Evolutionary conservation across 129 eudicot genomes (phyloP), one percentile per base, ranked within the genome.

Genomic region (Mikania micrantha): DNA sequence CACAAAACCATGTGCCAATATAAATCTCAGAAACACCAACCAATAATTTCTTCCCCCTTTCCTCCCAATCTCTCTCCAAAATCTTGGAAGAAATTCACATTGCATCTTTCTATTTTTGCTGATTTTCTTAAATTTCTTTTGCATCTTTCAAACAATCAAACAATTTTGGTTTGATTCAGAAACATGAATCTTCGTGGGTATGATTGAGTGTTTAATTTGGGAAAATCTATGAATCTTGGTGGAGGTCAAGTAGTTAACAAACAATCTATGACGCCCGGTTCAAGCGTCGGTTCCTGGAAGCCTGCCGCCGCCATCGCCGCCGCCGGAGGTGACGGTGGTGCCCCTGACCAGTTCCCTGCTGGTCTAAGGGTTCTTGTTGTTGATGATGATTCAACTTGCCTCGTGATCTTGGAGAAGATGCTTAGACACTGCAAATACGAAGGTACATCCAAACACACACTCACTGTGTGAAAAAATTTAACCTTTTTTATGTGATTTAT

Each of bases 371-470:
- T 85, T 60, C 80, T 85, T 50, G 87, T 85, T 12, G 91, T 85
- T 13, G 91, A 85, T 59, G 91, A 85, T 74, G 83, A 85, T 76
- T 82, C 85, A 54, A 82, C 84, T 73, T 85, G 91, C 78, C 87
- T 85, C 67, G 73, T 38, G 76, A 58, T 85, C 63, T 68, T 85
- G 60, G 87, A 85, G 13, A 79, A 73, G 74, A 79, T 85, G 61
- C 87, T 85, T 60, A 64, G 81, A 34, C 74, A 71, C 34, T 85
- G 91, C 74, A 82, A 82, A 69, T 85, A 85, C 71, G 80, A 82
- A 66, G 91, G 91, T 85, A 66, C 45, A 16, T 38, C 39, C 7
- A 73, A 48, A 72, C 49, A 73, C 52, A 59, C 72, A 28, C 47
- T 27, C 1, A 28, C 78, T 27, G 58, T 39, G 72, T 52, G 58